A percentile compares a stretch with the other conserved stretches of the same genome.
These are phyloP conservation scores for Plasmodium ovale DNA, from an alignment of 169 alveolate species.

Conservation along the genomic window DNA sequence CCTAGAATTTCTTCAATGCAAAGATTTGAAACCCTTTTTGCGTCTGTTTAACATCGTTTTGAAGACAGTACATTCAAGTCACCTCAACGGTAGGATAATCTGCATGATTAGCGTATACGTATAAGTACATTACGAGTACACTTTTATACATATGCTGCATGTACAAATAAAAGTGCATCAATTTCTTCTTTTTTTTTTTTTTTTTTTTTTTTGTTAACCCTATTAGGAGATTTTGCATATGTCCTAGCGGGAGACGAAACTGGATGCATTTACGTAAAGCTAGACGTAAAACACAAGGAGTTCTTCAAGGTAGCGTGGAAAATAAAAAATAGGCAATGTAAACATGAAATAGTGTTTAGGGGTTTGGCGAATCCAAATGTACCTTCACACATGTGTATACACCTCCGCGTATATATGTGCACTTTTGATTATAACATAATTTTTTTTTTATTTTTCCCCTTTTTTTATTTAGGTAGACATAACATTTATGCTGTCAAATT, in stretches of 20 bases:
- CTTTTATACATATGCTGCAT: neutral
- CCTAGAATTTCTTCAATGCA: constrained; percentile 42
- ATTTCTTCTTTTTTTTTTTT: neutral
- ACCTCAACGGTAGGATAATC: constrained; percentile 22
- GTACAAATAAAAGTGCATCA: too few relatives aligned
- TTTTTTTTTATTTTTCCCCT: too few relatives aligned
- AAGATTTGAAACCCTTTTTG: constrained; percentile 59
- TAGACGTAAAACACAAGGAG: constrained; percentile 10
- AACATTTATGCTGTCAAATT: constrained; percentile 32
- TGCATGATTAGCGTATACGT: too few relatives aligned
- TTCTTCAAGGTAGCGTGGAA: constrained; percentile 9
- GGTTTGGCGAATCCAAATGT: too few relatives aligned
- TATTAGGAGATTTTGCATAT: constrained; percentile 20
- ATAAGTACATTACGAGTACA: too few relatives aligned
- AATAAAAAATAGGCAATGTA: constrained; percentile 1
- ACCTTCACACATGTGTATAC: neutral
- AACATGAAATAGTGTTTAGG: neutral
- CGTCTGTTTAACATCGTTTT: constrained; percentile 56
- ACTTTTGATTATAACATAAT: neutral
- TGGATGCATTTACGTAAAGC: constrained; percentile 57
- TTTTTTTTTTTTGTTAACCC: neutral
- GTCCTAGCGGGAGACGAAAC: constrained; percentile 66
- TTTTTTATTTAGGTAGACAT: constrained; percentile 16
- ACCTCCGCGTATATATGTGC: neutral
- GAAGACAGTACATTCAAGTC: constrained; percentile 1